A percentile compares a stretch with the other conserved stretches of the same genome.
Conservation (phyloP, 2,329 filamentous ascomycete genomes). For the Beauveria sp. region DNA sequence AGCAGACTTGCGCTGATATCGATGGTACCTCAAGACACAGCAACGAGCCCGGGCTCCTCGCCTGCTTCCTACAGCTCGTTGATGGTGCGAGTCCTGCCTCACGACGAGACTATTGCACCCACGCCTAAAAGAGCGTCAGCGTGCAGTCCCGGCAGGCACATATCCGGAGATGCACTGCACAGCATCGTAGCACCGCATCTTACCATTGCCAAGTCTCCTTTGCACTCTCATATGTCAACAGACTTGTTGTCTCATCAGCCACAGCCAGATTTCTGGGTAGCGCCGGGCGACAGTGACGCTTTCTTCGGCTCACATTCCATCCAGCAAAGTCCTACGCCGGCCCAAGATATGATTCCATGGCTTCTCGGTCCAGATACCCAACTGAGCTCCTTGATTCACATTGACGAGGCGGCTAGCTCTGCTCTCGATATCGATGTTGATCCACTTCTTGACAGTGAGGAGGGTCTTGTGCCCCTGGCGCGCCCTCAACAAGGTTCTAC, state of each 20-base stretch:
- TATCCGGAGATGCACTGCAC: background rate
- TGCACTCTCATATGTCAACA: background rate
- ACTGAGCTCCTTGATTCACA: background rate
- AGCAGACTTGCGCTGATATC: conserved; percentile 6
- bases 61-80: background rate
- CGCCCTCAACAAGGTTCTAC: background rate
- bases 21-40: background rate
- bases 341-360: conserved; percentile 16
- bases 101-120: background rate
- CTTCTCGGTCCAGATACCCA: background rate
- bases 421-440: background rate
- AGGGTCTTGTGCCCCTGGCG: background rate
- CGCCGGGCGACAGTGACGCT: conserved; percentile 4
- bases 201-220: background rate
- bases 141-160: background rate
- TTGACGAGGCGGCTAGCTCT: background rate
- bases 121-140: background rate
- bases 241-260: background rate
- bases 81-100: background rate
- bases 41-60: background rate
- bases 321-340: conserved; percentile 13
- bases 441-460: background rate
- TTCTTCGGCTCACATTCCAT: background rate
- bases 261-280: background rate
- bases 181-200: background rate